These are phyloP conservation scores for Alternaria hordeiaustralica DNA, from an alignment of 2,329 filamentous ascomycete species.

Conservation along the genomic window DNA sequence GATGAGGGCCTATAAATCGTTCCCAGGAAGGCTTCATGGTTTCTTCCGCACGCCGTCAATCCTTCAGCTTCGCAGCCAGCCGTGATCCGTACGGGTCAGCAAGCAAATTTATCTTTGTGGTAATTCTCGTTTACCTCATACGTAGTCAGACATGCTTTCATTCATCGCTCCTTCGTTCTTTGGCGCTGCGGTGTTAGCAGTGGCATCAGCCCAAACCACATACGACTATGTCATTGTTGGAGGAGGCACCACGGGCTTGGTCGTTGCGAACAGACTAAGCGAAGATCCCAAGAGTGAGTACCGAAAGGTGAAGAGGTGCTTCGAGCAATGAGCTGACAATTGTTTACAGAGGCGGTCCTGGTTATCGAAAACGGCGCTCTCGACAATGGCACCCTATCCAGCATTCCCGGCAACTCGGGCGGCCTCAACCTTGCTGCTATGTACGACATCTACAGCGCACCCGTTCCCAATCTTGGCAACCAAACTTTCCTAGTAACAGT, in stretches of 20 bases:
- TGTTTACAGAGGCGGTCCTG: conserved; percentile 17
- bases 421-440: conserved; percentile 16
- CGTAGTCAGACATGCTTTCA: not conserved
- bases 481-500: conserved; percentile 17
- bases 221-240: conserved; percentile 36
- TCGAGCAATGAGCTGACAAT: not conserved
- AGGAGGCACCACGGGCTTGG: conserved; percentile 28
- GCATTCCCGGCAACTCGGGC: conserved; percentile 16
- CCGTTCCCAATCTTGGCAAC: conserved; percentile 27
- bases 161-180: not conserved
- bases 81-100: not conserved
- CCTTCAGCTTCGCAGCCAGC: not conserved
- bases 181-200: not conserved
- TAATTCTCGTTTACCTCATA: not conserved
- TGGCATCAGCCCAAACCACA: not conserved
- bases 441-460: conserved; percentile 21
- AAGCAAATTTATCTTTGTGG: not conserved
- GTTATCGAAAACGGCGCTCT: conserved; percentile 26
- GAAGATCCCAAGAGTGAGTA: conserved; percentile 19
- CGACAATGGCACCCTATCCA: conserved; percentile 12
- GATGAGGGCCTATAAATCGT: not conserved
- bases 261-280: conserved; percentile 27
- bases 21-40: not conserved
- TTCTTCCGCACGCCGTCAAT: not conserved
- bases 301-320: not conserved